Evolutionary conservation across 345 rosid genomes (phyloP), one percentile per base, ranked within the genome.

Genomic region (Ceriops decandra): DNA sequence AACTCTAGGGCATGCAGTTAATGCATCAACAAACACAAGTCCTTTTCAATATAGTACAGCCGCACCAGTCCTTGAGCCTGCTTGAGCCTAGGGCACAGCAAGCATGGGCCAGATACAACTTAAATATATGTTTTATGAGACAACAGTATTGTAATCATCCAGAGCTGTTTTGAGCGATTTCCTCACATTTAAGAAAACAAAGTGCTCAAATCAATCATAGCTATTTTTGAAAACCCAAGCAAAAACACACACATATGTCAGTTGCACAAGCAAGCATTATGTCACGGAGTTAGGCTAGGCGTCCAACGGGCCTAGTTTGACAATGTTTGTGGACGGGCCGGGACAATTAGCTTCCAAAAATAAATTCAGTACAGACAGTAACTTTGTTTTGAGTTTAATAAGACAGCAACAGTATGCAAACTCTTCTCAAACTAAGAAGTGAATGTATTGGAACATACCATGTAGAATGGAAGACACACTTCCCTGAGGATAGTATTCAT

Each of bases 401-500:
- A 71, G 73, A 52, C 15, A 22, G 20, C 38, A 58, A 63, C 20
- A 22, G 42, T 17, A 70, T 33, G 28, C 54, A 42, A 49, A 26
- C 22, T 61, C 36, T 24, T 21, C 59, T 56, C 51, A 21, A 56
- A 28, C 32, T 19, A 58, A 52, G 67, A 80, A 58, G 47, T 57
- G 20, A 28, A 31, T 28, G 33, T 52, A 36, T 15, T 27, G n/a
- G 52, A 76, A 71, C 84, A 65, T 84, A 95, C 99, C 95, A 26
- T 95, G 97, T 7, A 95, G 75, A 71, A 85, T 77, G 1, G 90
- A 42, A 46, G 91, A 88, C 75, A 91, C 79, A 59, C 86, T 88
- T 56, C 97, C 97, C 46, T 77, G 90, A 71, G 62, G 73, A 81
- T 78, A 82, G 64, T 83, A 89, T 66, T 91, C 90, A 73, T 87